Evolutionary conservation across 2,329 filamentous ascomycete genomes (phyloP).

Genomic region (Penicillium hesseltinei): DNA sequence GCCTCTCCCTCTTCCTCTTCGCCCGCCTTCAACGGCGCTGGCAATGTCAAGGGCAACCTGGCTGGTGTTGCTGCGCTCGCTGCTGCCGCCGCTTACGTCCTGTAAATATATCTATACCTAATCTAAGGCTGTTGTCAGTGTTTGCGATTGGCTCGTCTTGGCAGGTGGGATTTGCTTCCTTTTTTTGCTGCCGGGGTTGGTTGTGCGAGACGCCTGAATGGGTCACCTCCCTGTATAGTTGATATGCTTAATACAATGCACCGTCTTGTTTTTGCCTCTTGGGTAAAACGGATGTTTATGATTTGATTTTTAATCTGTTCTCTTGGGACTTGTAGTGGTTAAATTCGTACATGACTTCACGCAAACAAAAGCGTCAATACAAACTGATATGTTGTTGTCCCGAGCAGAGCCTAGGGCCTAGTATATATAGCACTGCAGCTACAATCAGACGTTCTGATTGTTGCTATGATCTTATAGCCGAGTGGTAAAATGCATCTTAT

Average conservation of each 20-base stretch:
- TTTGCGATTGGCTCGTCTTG: not conserved
- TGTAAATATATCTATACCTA: constrained; percentile 24
- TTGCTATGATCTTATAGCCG: too few relatives aligned
- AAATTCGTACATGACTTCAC: too few relatives aligned
- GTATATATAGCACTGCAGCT: too few relatives aligned
- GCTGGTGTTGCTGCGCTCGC: constrained; percentile 26
- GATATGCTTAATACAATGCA: constrained; percentile 7
- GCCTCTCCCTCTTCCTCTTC: constrained; percentile 16
- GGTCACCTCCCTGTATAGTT: constrained; percentile 4
- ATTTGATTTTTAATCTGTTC: not conserved
- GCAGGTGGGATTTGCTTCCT: not conserved
- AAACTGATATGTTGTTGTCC: too few relatives aligned
- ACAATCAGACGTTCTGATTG: too few relatives aligned
- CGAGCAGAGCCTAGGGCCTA: too few relatives aligned
- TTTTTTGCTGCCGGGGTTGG: not conserved
- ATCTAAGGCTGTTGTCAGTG: constrained; percentile 3
- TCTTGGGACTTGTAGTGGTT: too few relatives aligned
- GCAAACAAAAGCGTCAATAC: too few relatives aligned
- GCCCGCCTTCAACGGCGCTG: constrained; percentile 27
- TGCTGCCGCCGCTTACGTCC: constrained; percentile 27
- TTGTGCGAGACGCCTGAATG: not conserved
- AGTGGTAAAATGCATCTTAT: too few relatives aligned
- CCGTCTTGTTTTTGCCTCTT: not conserved
- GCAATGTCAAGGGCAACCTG: constrained; percentile 26
- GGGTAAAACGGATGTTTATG: not conserved